Conservation (phyloP, 495 filamentous ascomycete genomes). For the Penicillium manginii region DNA sequence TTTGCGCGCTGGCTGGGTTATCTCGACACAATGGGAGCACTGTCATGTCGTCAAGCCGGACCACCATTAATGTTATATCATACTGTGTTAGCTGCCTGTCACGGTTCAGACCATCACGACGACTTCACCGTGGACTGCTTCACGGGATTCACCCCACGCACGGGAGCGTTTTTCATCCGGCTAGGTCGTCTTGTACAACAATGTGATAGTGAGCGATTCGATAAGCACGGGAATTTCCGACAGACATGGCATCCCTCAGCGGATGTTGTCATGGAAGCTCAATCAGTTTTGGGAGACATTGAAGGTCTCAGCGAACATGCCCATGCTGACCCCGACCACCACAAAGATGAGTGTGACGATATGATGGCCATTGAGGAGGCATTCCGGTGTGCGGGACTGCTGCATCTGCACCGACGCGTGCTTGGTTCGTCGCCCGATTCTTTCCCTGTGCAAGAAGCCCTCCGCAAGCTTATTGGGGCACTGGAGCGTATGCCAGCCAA, state of each 20-base stretch:
- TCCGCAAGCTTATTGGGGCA: constrained; percentile 64
- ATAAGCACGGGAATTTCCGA: constrained; percentile 53
- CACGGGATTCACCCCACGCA: constrained; percentile 73
- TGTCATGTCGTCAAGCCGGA: constrained; percentile 70
- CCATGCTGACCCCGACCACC: constrained; percentile 39
- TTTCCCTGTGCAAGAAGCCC: constrained; percentile 62
- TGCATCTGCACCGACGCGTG: constrained; percentile 77
- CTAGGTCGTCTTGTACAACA: constrained; percentile 73
- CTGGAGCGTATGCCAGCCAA: constrained; percentile 66
- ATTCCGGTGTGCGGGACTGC: constrained; percentile 78
- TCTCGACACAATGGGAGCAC: constrained; percentile 76
- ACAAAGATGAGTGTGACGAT: constrained; percentile 49
- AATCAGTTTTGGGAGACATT: constrained; percentile 58
- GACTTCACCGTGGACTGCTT: constrained; percentile 77
- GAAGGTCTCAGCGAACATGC: constrained; percentile 34
- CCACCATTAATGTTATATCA: constrained; percentile 59
- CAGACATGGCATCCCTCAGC: constrained; percentile 62
- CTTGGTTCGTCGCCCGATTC: constrained; percentile 61
- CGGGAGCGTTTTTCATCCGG: constrained; percentile 70
- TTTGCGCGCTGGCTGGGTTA: constrained; percentile 88
- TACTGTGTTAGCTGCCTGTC: constrained; percentile 54
- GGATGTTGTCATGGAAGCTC: constrained; percentile 57
- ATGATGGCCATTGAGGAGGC: constrained; percentile 79
- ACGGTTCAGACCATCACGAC: constrained; percentile 44
- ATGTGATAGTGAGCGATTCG: constrained; percentile 71